Conservation (phyloP, 352 stramenopile genomes). For the Pythium grandisporangium region DNA sequence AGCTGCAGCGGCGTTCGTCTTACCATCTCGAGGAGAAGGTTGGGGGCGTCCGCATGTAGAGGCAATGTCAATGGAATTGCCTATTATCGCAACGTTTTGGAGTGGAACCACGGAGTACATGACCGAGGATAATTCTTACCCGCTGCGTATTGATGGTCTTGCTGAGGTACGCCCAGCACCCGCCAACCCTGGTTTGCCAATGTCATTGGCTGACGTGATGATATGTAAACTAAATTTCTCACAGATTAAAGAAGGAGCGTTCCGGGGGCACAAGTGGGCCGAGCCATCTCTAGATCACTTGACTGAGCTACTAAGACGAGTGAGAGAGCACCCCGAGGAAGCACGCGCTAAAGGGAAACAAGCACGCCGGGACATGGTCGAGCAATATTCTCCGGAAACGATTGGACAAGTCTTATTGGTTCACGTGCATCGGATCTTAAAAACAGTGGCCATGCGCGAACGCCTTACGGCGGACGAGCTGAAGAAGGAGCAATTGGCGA, state of each 20-base stretch:
- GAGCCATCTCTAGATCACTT: conserved; percentile 75
- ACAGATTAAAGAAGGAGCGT: conserved; percentile 72
- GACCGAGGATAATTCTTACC: conserved; percentile 82
- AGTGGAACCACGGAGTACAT: conserved; percentile 87
- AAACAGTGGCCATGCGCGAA: conserved; percentile 19
- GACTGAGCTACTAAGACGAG: conserved; percentile 41
- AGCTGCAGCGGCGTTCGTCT: conserved; percentile 76
- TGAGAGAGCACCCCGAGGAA: conserved; percentile 58
- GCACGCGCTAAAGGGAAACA: conserved; percentile 49
- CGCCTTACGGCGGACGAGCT: neutral
- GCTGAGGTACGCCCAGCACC: conserved; percentile 55
- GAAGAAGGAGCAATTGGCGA: too few species aligned
- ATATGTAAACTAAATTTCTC: too few species aligned
- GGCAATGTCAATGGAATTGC: conserved; percentile 88
- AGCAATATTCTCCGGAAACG: conserved; percentile 69
- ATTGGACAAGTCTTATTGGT: conserved; percentile 58
- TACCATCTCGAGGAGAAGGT: conserved; percentile 89
- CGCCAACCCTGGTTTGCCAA: too few species aligned
- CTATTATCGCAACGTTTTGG: conserved; percentile 90
- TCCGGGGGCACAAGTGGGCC: conserved; percentile 78
- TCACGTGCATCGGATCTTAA: conserved; percentile 59
- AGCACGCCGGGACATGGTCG: conserved; percentile 75
- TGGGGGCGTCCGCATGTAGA: conserved; percentile 92
- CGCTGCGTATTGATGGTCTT: conserved; percentile 69
- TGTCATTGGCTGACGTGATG: too few species aligned